Percentiles rank a stretch among this genome's conserved stretches.
These are phyloP conservation scores for Silene noctiflora DNA, from an alignment of 179 eudicot genomes.

Conservation along the genomic window DNA sequence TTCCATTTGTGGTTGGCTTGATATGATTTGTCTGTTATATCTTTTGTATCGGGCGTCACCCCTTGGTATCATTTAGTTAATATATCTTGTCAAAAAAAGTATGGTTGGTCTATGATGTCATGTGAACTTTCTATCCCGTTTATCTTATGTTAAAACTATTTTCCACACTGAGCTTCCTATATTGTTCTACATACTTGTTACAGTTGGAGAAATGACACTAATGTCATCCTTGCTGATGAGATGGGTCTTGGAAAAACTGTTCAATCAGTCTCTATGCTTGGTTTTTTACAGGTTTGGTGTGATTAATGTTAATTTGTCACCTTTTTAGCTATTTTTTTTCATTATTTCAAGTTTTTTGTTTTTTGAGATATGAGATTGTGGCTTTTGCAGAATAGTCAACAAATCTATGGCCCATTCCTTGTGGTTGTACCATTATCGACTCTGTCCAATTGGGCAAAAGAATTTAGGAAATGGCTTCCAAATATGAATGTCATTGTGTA, in stretches of 20 bases:
- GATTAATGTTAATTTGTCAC: not conserved
- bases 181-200: slow-evolving; percentile 26
- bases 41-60: too few species aligned
- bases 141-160: not conserved
- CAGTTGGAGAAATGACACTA: slow-evolving; percentile 99
- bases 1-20: slow-evolving; percentile 7
- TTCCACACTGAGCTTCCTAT: not conserved
- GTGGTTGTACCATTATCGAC: slow-evolving; percentile 98
- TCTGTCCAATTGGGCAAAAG: slow-evolving; percentile 98
- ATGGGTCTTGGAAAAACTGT: slow-evolving; percentile 99
- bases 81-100: not conserved
- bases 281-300: slow-evolving; percentile 75
- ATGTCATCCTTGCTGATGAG: slow-evolving; percentile 99
- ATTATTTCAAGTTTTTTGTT: not conserved
- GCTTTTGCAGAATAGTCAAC: slow-evolving; percentile 77
- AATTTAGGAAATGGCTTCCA: slow-evolving; percentile 97
- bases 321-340: not conserved
- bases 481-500: slow-evolving; percentile 81
- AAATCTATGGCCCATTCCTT: slow-evolving; percentile 93
- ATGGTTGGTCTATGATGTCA: not conserved
- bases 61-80: too few species aligned
- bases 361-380: slow-evolving; percentile 16
- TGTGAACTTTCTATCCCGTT: not conserved
- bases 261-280: slow-evolving; percentile 99
- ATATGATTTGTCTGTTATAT: not conserved